A percentile compares a stretch with the other conserved stretches of the same genome.
These are phyloP conservation scores for Backusella tarrabulga DNA, from an alignment of 192 early-diverging fungal species.

Conservation along the genomic window DNA sequence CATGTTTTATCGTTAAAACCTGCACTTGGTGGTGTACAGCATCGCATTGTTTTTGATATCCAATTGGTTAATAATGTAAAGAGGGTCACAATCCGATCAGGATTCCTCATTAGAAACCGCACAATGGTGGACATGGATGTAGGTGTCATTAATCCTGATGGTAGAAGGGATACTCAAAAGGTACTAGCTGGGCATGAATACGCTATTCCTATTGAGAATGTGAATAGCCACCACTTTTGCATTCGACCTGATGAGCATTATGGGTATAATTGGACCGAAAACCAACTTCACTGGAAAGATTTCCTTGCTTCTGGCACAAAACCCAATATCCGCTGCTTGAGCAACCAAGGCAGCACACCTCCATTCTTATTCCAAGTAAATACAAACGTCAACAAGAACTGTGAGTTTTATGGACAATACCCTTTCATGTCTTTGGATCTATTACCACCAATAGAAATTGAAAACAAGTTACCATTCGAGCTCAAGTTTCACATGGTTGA, in stretches of 20 bases:
- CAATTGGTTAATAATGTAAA: constrained; percentile 72
- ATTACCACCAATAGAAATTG: constrained; percentile 65
- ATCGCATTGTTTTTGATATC: constrained; percentile 80
- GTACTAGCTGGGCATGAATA: constrained; percentile 54
- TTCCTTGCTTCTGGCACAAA: constrained; percentile 24
- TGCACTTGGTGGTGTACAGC: constrained; percentile 54
- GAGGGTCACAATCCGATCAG: constrained; percentile 72
- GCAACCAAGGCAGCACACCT: constrained; percentile 28
- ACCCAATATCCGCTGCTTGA: constrained; percentile 38
- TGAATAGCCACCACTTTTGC: constrained; percentile 62
- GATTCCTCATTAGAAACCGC: constrained; percentile 64
- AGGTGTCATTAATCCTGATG: constrained; percentile 42
- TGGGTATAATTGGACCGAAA: constrained; percentile 70
- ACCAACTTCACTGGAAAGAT: constrained; percentile 71
- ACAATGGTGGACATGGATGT: constrained; percentile 61
- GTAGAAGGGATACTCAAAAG: background rate
- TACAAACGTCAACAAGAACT: constrained; percentile 25
- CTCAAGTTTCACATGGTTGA: constrained; percentile 62
- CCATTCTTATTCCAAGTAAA: constrained; percentile 54
- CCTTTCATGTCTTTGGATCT: constrained; percentile 65
- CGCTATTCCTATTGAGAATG: constrained; percentile 69
- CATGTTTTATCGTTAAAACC: constrained; percentile 65
- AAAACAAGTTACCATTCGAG: constrained; percentile 81
- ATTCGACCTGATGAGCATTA: constrained; percentile 67
- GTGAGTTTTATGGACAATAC: constrained; percentile 34